Evolutionary conservation across 345 rosid genomes (phyloP).

Genomic region (Boechera retrofracta): DNA sequence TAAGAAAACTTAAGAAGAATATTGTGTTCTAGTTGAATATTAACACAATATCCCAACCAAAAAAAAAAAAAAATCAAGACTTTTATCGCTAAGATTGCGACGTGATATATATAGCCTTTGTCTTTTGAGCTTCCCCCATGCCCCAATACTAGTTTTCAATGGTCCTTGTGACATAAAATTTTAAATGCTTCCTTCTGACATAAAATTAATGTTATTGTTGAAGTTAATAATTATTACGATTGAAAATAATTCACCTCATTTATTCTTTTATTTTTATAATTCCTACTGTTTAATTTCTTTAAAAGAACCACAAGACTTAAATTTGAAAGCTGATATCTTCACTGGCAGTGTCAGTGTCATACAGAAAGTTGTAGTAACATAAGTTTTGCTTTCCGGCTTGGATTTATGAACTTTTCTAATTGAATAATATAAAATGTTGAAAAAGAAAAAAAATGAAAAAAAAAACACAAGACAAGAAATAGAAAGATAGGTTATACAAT

Average conservation of each 20-base stretch:
- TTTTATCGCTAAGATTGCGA: neutral
- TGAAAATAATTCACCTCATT: neutral
- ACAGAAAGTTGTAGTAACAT: no score
- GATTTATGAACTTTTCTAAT: no score
- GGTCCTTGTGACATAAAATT: neutral
- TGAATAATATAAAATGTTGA: no score
- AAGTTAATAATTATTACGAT: neutral
- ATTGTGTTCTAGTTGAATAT: neutral
- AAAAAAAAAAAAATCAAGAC: neutral
- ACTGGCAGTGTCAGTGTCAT: no score
- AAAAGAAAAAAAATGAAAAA: neutral
- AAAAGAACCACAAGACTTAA: neutral
- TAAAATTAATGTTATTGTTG: neutral
- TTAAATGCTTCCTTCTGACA: neutral
- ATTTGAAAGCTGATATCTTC: no score
- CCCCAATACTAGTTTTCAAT: neutral
- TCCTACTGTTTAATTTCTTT: neutral
- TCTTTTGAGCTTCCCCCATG: neutral
- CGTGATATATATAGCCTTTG: neutral
- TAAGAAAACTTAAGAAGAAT: neutral
- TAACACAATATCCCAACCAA: neutral
- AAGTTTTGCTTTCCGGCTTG: no score
- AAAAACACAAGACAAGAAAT: constrained; percentile 10
- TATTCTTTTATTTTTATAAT: neutral
- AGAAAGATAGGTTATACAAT: neutral